These are phyloP conservation scores for Tetracentron sinense DNA, from an alignment of 164 flowering plant genomes.

Conservation along the genomic window DNA sequence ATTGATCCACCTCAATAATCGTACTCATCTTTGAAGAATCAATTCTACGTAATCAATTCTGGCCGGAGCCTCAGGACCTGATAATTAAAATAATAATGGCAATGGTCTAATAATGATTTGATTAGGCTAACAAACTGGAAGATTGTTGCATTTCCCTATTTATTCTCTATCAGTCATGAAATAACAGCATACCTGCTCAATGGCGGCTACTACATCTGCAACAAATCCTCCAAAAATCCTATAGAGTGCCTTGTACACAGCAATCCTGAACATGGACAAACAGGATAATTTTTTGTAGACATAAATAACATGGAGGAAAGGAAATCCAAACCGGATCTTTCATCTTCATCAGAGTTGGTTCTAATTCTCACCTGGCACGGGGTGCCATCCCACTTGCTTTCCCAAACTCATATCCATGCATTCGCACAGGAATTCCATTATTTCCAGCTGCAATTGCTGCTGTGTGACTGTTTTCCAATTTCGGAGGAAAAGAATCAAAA, in stretches of 20 bases:
- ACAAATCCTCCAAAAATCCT: slow-evolving; percentile 96
- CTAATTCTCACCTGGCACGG: slow-evolving; percentile 71
- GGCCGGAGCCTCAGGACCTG: too few relatives aligned
- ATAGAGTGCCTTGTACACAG: slow-evolving; percentile 97
- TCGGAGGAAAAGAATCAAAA: background rate
- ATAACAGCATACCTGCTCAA: slow-evolving; percentile 69
- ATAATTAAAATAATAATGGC: too few relatives aligned
- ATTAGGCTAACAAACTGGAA: too few relatives aligned
- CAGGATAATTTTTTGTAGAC: background rate
- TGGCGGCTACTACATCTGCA: slow-evolving; percentile 97
- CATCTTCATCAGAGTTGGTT: background rate
- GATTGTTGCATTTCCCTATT: background rate
- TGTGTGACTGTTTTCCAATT: slow-evolving; percentile 62
- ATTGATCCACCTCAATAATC: too few relatives aligned
- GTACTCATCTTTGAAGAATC: too few relatives aligned
- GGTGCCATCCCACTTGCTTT: slow-evolving; percentile 99
- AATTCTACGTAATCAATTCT: too few relatives aligned
- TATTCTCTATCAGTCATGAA: background rate
- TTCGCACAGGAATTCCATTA: slow-evolving; percentile 87
- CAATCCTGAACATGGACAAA: slow-evolving; percentile 52
- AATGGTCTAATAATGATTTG: too few relatives aligned
- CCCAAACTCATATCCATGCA: slow-evolving; percentile 93
- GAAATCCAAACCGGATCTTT: background rate
- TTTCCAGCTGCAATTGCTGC: slow-evolving; percentile 99
- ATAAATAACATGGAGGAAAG: background rate